These are phyloP conservation scores for Xylaria flabelliformis DNA, from an alignment of 495 filamentous ascomycete genomes.

Conservation along the genomic window DNA sequence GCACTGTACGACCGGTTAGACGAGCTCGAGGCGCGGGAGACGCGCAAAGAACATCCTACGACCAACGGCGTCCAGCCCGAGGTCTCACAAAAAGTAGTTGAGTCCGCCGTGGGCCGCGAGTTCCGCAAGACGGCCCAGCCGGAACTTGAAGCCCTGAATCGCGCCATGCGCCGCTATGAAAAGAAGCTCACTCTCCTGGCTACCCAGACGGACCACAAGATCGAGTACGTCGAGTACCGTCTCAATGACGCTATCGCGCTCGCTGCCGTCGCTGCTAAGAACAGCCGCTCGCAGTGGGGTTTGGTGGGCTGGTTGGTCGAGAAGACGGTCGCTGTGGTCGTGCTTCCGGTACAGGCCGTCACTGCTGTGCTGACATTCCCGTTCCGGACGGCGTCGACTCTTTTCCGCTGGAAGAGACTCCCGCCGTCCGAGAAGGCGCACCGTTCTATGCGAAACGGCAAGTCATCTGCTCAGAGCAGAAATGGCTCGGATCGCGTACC, in stretches of 20 bases:
- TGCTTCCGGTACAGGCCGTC: conserved; percentile 45
- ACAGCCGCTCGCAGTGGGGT: conserved; percentile 43
- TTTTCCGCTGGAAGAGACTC: conserved; percentile 36
- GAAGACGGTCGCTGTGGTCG: conserved; percentile 30
- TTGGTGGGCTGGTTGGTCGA: conserved; percentile 39
- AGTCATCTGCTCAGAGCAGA: conserved; percentile 25
- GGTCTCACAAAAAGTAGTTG: conserved; percentile 41
- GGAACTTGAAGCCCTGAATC: conserved; percentile 86
- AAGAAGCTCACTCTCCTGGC: conserved; percentile 77
- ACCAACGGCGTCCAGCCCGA: conserved; percentile 34
- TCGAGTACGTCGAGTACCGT: conserved; percentile 70
- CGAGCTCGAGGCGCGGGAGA: conserved; percentile 67
- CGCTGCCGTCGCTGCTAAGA: conserved; percentile 74
- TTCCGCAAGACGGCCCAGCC: conserved; percentile 72
- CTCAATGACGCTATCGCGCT: conserved; percentile 80
- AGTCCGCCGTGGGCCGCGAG: conserved; percentile 62
- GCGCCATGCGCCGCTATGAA: conserved; percentile 92
- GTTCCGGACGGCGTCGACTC: conserved; percentile 33
- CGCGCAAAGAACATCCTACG: conserved; percentile 28
- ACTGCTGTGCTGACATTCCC: conserved; percentile 37
- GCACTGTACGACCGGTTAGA: conserved; percentile 70
- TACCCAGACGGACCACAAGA: conserved; percentile 75
- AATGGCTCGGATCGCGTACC: conserved; percentile 37
- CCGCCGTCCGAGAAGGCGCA: conserved; percentile 29
- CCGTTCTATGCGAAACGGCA: conserved; percentile 27